A percentile compares a stretch with the other conserved stretches of the same genome.
These are phyloP conservation scores for Pleurotus pulmonarius DNA, from an alignment of 768 basidiomycete species.

Conservation along the genomic window DNA sequence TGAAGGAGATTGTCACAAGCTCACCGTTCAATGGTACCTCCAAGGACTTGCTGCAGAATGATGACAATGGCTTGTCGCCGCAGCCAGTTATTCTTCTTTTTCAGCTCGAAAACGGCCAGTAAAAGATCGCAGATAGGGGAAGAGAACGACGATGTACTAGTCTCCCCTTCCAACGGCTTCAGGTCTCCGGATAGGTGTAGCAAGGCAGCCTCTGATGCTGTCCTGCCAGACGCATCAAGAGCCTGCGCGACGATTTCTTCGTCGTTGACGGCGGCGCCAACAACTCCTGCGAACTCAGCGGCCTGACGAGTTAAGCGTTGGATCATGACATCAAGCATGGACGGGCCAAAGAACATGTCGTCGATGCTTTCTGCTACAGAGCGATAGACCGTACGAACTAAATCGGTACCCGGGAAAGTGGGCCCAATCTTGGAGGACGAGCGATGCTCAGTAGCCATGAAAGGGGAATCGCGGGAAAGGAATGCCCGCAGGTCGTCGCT, in stretches of 20 bases:
- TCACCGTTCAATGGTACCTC: constrained; percentile 93
- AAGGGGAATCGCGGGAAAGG: constrained; percentile 84
- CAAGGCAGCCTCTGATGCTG: constrained; percentile 63
- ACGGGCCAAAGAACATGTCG: constrained; percentile 95
- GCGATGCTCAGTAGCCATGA: constrained; percentile 54
- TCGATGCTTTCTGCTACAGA: constrained; percentile 94
- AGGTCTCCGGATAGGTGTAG: constrained; percentile 74
- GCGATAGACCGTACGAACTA: constrained; percentile 86
- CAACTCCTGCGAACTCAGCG: constrained; percentile 83
- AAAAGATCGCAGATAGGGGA: constrained; percentile 93
- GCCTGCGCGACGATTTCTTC: constrained; percentile 85
- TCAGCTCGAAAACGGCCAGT: constrained; percentile 89
- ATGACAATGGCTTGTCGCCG: constrained; percentile 94
- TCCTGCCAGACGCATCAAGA: constrained; percentile 65
- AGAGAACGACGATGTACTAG: constrained; percentile 84
- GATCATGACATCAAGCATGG: constrained; percentile 94
- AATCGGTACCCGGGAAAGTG: constrained; percentile 63
- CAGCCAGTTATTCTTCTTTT: constrained; percentile 96
- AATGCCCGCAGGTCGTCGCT: constrained; percentile 81
- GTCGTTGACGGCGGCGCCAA: constrained; percentile 72
- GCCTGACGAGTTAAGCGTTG: constrained; percentile 87
- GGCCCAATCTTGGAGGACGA: constrained; percentile 32
- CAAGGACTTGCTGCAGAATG: constrained; percentile 92
- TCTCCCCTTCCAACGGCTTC: constrained; percentile 83
- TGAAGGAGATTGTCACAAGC: constrained; percentile 15